Conservation (phyloP, 1,139 yeast genomes). For the Candida sanyaensis region DNA sequence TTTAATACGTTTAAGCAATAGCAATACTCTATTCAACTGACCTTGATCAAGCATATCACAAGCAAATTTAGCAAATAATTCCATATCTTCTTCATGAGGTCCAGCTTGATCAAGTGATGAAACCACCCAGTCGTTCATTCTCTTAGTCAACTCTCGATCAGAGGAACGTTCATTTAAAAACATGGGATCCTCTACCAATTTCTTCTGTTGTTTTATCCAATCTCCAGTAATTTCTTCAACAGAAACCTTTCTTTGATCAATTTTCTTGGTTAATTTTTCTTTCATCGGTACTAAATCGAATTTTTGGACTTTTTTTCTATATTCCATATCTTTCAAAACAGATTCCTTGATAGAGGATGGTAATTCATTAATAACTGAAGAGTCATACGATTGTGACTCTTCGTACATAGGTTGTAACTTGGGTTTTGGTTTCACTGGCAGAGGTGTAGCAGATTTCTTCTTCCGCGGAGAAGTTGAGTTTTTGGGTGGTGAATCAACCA, state of each 20-base stretch:
- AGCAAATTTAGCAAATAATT: slow-evolving; percentile 33
- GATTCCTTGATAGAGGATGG: slow-evolving; percentile 47
- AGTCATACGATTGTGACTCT: slow-evolving; percentile 32
- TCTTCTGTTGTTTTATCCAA: slow-evolving; percentile 27
- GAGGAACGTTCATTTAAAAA: slow-evolving; percentile 35
- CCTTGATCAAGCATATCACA: slow-evolving; percentile 19
- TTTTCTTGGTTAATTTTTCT: slow-evolving; percentile 28
- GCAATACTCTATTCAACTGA: slow-evolving; percentile 22
- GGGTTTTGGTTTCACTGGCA: slow-evolving; percentile 2
- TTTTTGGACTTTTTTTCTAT: slow-evolving; percentile 27
- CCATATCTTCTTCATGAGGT: slow-evolving; percentile 61
- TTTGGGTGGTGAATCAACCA: slow-evolving; percentile 34
- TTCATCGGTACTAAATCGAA: slow-evolving; percentile 32
- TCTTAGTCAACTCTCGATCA: slow-evolving; percentile 28
- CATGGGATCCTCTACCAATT: slow-evolving; percentile 26
- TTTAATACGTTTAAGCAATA: slow-evolving; percentile 22
- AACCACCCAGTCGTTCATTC: slow-evolving; percentile 51
- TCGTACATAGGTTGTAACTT: slow-evolving; percentile 13
- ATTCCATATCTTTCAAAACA: slow-evolving; percentile 41
- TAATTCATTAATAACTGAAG: slow-evolving; percentile 44
- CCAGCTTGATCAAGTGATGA: slow-evolving; percentile 47
- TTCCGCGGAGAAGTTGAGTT: slow-evolving; percentile 11
- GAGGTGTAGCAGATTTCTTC: slow-evolving; percentile 9
- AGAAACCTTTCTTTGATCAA: slow-evolving; percentile 18
- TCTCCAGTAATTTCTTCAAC: slow-evolving; percentile 23